phyloP scores from a whole-genome alignment of 257 asterid species.

The Eustoma russellianum region DNA sequence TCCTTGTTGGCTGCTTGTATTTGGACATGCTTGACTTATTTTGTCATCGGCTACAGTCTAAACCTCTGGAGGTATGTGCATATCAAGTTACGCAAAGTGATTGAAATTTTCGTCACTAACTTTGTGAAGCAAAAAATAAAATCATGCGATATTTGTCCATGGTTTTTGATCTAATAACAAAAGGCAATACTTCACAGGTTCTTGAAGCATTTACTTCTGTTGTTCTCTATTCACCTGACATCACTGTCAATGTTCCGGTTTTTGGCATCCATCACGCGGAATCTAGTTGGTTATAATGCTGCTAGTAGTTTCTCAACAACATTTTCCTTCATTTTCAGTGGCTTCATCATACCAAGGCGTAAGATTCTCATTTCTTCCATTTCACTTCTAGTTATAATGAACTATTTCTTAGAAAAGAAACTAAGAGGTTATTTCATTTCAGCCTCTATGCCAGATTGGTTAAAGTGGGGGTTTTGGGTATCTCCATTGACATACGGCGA shows the following conservation, averaged over 20 bases:
- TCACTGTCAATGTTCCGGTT: constrained; percentile 53
- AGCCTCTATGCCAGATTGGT: constrained; percentile 71
- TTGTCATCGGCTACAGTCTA: constrained; percentile 43
- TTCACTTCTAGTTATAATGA: too few species aligned
- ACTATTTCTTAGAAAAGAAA: background rate
- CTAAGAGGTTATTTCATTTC: constrained; percentile 14
- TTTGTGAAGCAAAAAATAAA: too few species aligned
- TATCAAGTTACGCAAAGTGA: background rate
- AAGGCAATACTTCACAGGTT: constrained; percentile 33
- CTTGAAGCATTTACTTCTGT: constrained; percentile 37
- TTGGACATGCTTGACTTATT: constrained; percentile 53
- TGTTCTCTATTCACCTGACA: constrained; percentile 47
- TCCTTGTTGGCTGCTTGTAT: constrained; percentile 33
- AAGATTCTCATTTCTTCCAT: constrained; percentile 12
- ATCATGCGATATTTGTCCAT: background rate
- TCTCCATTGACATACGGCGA: constrained; percentile 62
- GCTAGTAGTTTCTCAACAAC: constrained; percentile 37
- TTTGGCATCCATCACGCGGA: constrained; percentile 46
- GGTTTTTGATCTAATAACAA: constrained; percentile 3
- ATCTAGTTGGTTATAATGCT: constrained; percentile 33
- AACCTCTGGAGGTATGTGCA: constrained; percentile 49
- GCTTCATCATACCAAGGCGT: constrained; percentile 55
- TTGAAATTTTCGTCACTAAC: too few species aligned
- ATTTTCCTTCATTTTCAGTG: constrained; percentile 37
- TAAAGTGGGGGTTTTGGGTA: constrained; percentile 61